Conservation (phyloP, 176 grass and related monocot genomes). For the Saccharum officinarum region DNA sequence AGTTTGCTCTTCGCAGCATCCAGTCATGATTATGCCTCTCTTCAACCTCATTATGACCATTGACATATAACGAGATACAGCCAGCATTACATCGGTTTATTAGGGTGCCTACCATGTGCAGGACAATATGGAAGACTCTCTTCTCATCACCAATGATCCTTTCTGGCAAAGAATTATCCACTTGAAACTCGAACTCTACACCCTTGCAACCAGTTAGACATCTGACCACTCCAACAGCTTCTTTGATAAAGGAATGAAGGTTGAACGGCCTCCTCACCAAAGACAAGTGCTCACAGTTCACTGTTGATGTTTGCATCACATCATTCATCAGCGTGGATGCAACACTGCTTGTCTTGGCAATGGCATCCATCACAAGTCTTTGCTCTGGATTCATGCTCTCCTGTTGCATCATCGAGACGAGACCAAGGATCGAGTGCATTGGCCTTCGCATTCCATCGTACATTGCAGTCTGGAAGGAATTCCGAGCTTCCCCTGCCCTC, state of each 20-base stretch:
- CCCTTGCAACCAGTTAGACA: constrained; percentile 74
- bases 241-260: constrained; percentile 70
- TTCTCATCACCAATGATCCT: constrained; percentile 84
- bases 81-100: constrained; percentile 53
- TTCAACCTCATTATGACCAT: constrained; percentile 54
- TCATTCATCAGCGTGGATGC: constrained; percentile 85
- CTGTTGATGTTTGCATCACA: constrained; percentile 72
- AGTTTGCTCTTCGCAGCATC: constrained; percentile 65
- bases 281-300: constrained; percentile 62
- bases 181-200: constrained; percentile 64
- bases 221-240: constrained; percentile 76
- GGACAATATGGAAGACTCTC: constrained; percentile 87
- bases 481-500: constrained; percentile 78
- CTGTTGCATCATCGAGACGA: constrained; percentile 89
- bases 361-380: constrained; percentile 73
- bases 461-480: constrained; percentile 81
- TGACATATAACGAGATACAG: constrained; percentile 59
- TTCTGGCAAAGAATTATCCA: constrained; percentile 66
- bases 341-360: constrained; percentile 73
- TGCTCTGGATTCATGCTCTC: constrained; percentile 86
- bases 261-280: constrained; percentile 77
- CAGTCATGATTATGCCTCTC: constrained; percentile 72
- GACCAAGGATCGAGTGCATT: constrained; percentile 83
- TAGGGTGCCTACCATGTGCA: constrained; percentile 83
- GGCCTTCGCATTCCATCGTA: constrained; percentile 80